These are phyloP conservation scores for Tylopilus orsonianus DNA, from an alignment of 1,284 basidiomycete genomes.

Conservation along the genomic window DNA sequence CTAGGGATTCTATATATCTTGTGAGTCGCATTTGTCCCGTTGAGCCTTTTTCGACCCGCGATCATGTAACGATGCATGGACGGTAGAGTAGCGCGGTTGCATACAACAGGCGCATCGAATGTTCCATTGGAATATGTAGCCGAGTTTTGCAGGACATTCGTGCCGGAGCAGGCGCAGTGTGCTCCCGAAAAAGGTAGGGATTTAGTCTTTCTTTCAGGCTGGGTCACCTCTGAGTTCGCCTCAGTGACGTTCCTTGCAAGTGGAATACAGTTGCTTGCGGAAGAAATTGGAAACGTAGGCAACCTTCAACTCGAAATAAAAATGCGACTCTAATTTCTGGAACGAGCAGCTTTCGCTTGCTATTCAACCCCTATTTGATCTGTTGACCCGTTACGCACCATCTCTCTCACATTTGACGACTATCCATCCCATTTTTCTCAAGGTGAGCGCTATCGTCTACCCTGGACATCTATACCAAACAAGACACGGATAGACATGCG, in stretches of 20 bases:
- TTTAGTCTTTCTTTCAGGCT: neutral
- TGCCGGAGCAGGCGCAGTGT: conserved; percentile 57
- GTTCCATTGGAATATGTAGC: conserved; percentile 46
- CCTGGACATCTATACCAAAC: neutral
- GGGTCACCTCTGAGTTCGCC: conserved; percentile 3
- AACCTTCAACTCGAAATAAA: neutral
- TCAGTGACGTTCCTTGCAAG: conserved; percentile 51
- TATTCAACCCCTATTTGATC: conserved; percentile 54
- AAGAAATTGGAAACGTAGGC: conserved; percentile 42
- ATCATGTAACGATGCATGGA: neutral
- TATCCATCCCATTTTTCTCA: conserved; percentile 62
- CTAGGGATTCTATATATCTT: conserved; percentile 68
- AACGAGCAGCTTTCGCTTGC: conserved; percentile 44
- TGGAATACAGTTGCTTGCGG: conserved; percentile 42
- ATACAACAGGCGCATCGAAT: conserved; percentile 33
- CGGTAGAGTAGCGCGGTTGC: conserved; percentile 53
- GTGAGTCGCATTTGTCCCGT: conserved; percentile 42
- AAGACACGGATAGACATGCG: conserved; percentile 33
- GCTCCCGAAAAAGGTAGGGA: conserved; percentile 66
- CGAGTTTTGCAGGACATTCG: conserved; percentile 58
- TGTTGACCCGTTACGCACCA: conserved; percentile 62
- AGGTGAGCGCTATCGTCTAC: conserved; percentile 32
- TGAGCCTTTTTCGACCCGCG: neutral
- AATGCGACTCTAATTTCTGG: conserved; percentile 13
- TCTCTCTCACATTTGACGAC: conserved; percentile 61